Percentiles rank a stretch among this genome's conserved stretches.
Conservation (phyloP, 495 filamentous ascomycete genomes). For the Xylaria flabelliformis region DNA sequence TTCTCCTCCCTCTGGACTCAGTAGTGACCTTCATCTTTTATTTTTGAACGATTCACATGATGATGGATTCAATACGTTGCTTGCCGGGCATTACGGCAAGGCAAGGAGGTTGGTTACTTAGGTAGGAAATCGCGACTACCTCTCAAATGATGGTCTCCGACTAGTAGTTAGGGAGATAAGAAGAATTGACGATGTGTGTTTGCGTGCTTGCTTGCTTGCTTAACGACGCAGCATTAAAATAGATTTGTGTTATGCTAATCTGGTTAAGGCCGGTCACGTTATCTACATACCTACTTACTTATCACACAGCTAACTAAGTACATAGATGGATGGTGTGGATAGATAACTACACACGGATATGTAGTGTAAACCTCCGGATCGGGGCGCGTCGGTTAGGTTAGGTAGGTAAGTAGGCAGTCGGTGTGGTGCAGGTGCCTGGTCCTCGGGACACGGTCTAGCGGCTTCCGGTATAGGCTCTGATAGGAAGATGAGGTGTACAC, state of each 20-base stretch:
- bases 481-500: neutral
- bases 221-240: neutral
- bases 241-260: neutral
- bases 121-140: neutral
- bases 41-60: neutral
- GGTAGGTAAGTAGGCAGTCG: too few species aligned
- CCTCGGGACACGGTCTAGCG: conserved; percentile 9
- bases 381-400: neutral
- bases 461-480: neutral
- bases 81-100: neutral
- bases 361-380: conserved; percentile 1
- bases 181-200: neutral
- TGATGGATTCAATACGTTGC: neutral
- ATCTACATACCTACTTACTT: neutral
- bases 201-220: neutral
- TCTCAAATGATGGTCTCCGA: neutral
- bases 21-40: neutral
- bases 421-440: neutral
- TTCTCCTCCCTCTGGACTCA: too few species aligned
- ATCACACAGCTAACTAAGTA: neutral
- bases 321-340: neutral
- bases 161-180: neutral
- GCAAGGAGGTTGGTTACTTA: neutral
- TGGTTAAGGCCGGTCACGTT: neutral
- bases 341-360: neutral